Conservation (phyloP, 108 stramenopile genomes). For the Chaetoceros muelleri region DNA sequence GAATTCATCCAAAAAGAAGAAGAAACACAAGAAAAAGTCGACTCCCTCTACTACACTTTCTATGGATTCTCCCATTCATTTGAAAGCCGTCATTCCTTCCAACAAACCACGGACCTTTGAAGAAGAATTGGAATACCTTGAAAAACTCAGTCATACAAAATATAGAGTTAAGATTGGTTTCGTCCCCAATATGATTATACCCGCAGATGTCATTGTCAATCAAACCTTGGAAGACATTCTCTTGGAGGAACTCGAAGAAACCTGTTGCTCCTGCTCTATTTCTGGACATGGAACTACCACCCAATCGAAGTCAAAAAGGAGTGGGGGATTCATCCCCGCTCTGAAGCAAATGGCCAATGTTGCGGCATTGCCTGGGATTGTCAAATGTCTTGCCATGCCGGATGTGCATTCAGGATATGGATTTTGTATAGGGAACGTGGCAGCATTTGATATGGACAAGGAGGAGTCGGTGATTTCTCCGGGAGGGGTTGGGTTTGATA, state of each 20-base stretch:
- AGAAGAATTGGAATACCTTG: slow-evolving; percentile 54
- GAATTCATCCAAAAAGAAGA: neutral
- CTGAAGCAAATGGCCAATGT: slow-evolving; percentile 74
- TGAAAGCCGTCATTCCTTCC: neutral
- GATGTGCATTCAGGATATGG: slow-evolving; percentile 83
- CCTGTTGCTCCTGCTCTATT: slow-evolving; percentile 12
- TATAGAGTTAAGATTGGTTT: slow-evolving; percentile 50
- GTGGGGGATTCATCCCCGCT: slow-evolving; percentile 69
- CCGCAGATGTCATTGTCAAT: slow-evolving; percentile 64
- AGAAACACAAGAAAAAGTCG: neutral
- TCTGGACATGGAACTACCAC: slow-evolving; percentile 1
- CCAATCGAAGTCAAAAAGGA: slow-evolving; percentile 2
- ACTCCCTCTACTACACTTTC: neutral
- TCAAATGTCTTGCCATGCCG: slow-evolving; percentile 63
- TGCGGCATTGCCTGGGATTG: slow-evolving; percentile 77
- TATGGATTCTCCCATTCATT: neutral
- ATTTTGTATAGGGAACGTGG: slow-evolving; percentile 85
- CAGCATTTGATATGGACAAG: slow-evolving; percentile 81
- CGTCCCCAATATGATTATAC: slow-evolving; percentile 66
- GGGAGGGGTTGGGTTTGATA: slow-evolving; percentile 73
- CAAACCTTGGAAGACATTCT: slow-evolving; percentile 34
- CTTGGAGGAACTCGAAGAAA: slow-evolving; percentile 53
- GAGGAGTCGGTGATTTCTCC: slow-evolving; percentile 64
- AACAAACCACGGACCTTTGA: slow-evolving; percentile 16
- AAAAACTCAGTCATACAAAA: slow-evolving; percentile 14